Evolutionary conservation across 257 asterid species (phyloP).

Genomic region (Solanum chiquidenum): DNA sequence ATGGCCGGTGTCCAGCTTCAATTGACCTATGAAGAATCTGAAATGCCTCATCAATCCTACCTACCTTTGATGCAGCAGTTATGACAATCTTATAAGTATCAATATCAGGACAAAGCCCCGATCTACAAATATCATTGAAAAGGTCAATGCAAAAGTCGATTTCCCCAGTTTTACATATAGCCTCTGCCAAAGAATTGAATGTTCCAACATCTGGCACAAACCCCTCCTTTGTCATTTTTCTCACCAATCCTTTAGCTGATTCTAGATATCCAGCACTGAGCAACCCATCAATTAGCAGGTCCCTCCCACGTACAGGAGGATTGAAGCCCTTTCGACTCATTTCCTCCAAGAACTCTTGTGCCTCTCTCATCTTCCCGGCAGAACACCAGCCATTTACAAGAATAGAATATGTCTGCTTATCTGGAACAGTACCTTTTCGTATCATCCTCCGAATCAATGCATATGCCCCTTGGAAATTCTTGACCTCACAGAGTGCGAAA

Average conservation of each 20-base stretch:
- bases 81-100: constrained; percentile 66
- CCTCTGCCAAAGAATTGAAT: constrained; percentile 72
- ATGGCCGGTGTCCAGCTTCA: constrained; percentile 83
- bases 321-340: constrained; percentile 84
- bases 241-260: constrained; percentile 79
- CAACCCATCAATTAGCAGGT: constrained; percentile 75
- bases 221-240: constrained; percentile 85
- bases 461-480: constrained; percentile 93
- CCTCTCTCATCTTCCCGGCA: constrained; percentile 93
- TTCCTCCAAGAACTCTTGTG: constrained; percentile 89
- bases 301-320: constrained; percentile 96
- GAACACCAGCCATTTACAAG: constrained; percentile 96
- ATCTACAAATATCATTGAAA: constrained; percentile 52
- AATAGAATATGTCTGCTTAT: constrained; percentile 67
- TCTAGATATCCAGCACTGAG: constrained; percentile 95
- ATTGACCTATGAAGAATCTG: constrained; percentile 59
- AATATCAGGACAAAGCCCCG: constrained; percentile 60
- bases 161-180: constrained; percentile 63
- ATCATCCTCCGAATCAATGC: constrained; percentile 89
- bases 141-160: constrained; percentile 65
- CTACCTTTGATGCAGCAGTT: constrained; percentile 56
- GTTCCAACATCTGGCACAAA: constrained; percentile 81
- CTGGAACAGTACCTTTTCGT: constrained; percentile 55
- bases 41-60: constrained; percentile 71
- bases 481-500: constrained; percentile 79